These are phyloP conservation scores for Lachnellula cervina DNA, from an alignment of 2,329 filamentous ascomycete genomes.

Conservation along the genomic window DNA sequence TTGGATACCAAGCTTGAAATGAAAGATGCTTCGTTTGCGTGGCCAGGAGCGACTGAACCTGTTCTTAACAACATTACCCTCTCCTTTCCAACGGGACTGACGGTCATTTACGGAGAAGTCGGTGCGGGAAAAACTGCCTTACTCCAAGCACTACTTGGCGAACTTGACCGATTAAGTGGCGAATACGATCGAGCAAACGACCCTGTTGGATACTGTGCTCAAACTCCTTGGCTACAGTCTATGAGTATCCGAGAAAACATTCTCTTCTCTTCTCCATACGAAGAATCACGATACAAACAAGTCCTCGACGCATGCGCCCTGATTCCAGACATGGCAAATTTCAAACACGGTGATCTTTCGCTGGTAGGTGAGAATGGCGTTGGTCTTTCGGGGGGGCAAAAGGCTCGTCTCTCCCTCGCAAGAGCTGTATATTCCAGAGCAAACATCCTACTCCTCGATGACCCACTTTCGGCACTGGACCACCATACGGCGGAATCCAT, in stretches of 20 bases:
- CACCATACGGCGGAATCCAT: conserved; percentile 61
- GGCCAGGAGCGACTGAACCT: conserved; percentile 62
- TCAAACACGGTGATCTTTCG: conserved; percentile 60
- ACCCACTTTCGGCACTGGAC: conserved; percentile 55
- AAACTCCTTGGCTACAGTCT: conserved; percentile 64
- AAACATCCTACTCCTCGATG: conserved; percentile 51
- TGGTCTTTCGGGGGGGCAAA: conserved; percentile 57
- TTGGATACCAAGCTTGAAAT: conserved; percentile 41
- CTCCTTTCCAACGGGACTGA: conserved; percentile 51
- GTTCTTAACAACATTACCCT: conserved; percentile 51
- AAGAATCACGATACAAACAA: conserved; percentile 62
- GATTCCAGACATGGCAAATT: conserved; percentile 54
- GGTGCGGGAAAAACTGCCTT: conserved; percentile 56
- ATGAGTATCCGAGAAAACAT: conserved; percentile 68
- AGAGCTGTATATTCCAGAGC: conserved; percentile 54
- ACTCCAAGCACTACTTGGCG: conserved; percentile 29
- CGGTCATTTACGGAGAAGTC: conserved; percentile 59
- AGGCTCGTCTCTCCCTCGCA: conserved; percentile 55
- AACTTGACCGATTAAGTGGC: conserved; percentile 25
- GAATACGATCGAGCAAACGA: conserved; percentile 46
- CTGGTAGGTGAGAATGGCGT: conserved; percentile 58
- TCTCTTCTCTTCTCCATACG: conserved; percentile 59
- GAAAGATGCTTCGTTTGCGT: conserved; percentile 66
- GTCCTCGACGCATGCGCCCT: conserved; percentile 63
- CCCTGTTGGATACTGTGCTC: conserved; percentile 59